Percentiles rank a stretch among this genome's conserved stretches.
These are phyloP conservation scores for Acanthamoeba sp. DNA, from an alignment of 208 protist species.

Conservation along the genomic window DNA sequence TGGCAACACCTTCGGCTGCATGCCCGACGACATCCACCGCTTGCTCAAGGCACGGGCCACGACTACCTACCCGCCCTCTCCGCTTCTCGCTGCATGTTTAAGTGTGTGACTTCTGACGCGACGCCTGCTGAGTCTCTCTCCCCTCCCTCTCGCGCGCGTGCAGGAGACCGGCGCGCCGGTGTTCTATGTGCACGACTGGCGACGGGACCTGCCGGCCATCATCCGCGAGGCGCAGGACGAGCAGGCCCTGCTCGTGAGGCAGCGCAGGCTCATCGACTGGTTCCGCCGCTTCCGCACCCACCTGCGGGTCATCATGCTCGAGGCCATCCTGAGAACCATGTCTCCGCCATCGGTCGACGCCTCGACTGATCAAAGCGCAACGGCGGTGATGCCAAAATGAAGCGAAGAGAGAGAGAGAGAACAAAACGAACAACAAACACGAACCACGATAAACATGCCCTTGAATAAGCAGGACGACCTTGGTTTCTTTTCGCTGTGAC, in stretches of 20 bases:
- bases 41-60: not conserved
- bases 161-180: conserved; percentile 19
- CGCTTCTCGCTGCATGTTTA: no score
- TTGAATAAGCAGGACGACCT: no score
- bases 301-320: not conserved
- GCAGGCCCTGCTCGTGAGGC: not conserved
- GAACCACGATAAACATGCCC: no score
- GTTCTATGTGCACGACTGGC: conserved; percentile 16
- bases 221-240: not conserved
- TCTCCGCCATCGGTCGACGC: no score
- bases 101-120: no score
- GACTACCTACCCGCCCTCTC: not conserved
- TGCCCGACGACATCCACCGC: conserved; percentile 12
- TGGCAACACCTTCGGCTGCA: conserved; percentile 1
- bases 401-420: no score
- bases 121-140: no score
- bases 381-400: no score
- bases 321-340: conserved; percentile 5
- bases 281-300: not conserved
- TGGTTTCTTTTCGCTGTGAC: no score
- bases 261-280: not conserved
- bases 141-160: no score
- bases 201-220: conserved; percentile 10
- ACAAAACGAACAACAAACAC: no score
- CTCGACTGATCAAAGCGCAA: no score